Evolutionary conservation across 805 yeast species (phyloP).

Genomic region (Candida insectalens): DNA sequence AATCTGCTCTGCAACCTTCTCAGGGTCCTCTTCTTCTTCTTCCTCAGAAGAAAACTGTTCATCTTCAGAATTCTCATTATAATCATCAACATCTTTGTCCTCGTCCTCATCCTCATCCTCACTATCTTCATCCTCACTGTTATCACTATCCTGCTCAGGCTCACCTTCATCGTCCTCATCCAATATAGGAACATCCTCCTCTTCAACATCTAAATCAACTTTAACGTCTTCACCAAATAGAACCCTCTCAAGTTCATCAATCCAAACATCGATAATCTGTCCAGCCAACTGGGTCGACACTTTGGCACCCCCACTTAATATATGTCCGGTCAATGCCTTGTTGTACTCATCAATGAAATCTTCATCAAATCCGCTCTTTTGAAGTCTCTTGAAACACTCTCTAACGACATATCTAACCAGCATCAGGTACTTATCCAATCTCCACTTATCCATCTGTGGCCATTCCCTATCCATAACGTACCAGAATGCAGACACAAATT

Average conservation of each 20-base stretch:
- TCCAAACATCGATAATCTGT: constrained; percentile 74
- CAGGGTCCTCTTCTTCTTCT: too few relatives aligned
- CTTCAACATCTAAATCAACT: constrained; percentile 27
- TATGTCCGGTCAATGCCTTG: constrained; percentile 19
- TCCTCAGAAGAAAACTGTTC: too few relatives aligned
- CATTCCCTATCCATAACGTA: constrained; percentile 68
- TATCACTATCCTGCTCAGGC: background rate
- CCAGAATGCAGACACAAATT: constrained; percentile 75
- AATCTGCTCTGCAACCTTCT: constrained; percentile 22
- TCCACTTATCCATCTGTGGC: constrained; percentile 73
- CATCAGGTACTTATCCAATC: constrained; percentile 80
- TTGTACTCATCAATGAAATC: constrained; percentile 36
- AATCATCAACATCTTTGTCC: constrained; percentile 10
- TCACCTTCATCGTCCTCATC: constrained; percentile 4
- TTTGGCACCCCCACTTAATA: constrained; percentile 45
- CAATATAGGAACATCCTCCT: constrained; percentile 41
- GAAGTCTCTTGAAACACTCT: constrained; percentile 51
- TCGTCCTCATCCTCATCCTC: constrained; percentile 3
- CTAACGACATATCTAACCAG: constrained; percentile 69
- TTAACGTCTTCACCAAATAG: constrained; percentile 39
- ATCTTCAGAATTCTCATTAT: constrained; percentile 9
- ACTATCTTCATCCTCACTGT: background rate
- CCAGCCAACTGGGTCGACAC: constrained; percentile 71
- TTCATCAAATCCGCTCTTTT: constrained; percentile 43
- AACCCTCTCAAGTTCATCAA: constrained; percentile 75